phyloP scores from a whole-genome alignment of 176 grass and related monocot genomes.

The Urochloa ruziziensis region DNA sequence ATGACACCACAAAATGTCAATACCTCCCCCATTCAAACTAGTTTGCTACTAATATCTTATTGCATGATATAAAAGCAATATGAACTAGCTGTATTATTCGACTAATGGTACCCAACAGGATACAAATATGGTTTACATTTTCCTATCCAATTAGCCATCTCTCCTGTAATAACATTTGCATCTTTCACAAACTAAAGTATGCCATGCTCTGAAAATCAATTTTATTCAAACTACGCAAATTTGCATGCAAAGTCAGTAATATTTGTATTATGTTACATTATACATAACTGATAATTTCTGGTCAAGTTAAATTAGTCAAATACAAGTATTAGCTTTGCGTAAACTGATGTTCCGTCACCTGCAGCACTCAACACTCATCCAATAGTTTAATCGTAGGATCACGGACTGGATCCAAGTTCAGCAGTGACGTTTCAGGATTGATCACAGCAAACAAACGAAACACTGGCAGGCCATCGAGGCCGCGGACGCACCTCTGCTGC shows the following conservation, averaged over 20 bases:
- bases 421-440: not conserved
- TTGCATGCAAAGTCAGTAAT: not conserved
- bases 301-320: not conserved
- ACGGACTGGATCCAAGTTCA: not conserved
- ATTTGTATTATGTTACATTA: not conserved
- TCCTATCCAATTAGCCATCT: not conserved
- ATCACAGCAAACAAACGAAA: not conserved
- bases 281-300: not conserved
- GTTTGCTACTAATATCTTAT: not conserved
- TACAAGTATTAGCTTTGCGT: not conserved
- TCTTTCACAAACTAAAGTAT: not conserved
- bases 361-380: not conserved
- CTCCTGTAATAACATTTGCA: not conserved
- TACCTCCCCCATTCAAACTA: not conserved
- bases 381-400: not conserved
- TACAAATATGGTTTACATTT: not conserved
- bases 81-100: not conserved
- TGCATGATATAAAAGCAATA: not conserved
- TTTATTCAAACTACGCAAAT: not conserved
- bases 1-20: not conserved
- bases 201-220: not conserved
- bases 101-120: not conserved
- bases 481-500: slow-evolving; percentile 58
- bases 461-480: not conserved
- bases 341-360: not conserved